These are phyloP conservation scores for Mycena vitilis DNA, from an alignment of 768 basidiomycete species.

Conservation along the genomic window DNA sequence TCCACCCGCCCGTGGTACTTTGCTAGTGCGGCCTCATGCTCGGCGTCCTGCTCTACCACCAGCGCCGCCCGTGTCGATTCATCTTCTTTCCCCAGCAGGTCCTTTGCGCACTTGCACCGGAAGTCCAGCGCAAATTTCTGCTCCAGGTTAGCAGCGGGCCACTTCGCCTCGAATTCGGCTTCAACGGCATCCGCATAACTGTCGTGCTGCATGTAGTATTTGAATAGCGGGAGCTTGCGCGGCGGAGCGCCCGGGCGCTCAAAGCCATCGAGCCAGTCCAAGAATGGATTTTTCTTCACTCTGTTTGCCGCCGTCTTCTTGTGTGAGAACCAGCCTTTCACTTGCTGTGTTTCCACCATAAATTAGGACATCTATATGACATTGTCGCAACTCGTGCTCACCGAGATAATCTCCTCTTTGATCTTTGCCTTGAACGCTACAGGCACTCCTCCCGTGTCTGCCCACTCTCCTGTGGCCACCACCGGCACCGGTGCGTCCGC, in stretches of 20 bases:
- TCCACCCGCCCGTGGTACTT: neutral
- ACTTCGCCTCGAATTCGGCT: neutral
- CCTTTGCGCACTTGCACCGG: constrained; percentile 18
- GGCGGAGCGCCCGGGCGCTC: neutral
- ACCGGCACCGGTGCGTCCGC: no score
- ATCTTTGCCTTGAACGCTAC: no score
- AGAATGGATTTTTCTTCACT: neutral
- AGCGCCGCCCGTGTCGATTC: neutral
- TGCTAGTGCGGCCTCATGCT: neutral
- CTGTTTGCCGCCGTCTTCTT: constrained; percentile 1
- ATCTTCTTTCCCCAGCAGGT: neutral
- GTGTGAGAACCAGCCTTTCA: constrained; percentile 1
- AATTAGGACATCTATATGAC: no score
- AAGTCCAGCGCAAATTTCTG: neutral
- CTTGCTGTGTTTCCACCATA: neutral
- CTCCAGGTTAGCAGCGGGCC: neutral
- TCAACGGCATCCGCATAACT: neutral
- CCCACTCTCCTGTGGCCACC: no score
- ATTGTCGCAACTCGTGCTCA: no score
- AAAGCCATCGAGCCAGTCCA: neutral
- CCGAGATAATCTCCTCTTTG: no score
- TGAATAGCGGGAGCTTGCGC: neutral
- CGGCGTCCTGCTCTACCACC: neutral
- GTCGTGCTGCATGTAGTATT: constrained; percentile 11
- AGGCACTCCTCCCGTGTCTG: no score